Base-by-base conservation (phyloP, 352 stramenopile genomes). In the Pseudoperonospora humuli region DNA sequence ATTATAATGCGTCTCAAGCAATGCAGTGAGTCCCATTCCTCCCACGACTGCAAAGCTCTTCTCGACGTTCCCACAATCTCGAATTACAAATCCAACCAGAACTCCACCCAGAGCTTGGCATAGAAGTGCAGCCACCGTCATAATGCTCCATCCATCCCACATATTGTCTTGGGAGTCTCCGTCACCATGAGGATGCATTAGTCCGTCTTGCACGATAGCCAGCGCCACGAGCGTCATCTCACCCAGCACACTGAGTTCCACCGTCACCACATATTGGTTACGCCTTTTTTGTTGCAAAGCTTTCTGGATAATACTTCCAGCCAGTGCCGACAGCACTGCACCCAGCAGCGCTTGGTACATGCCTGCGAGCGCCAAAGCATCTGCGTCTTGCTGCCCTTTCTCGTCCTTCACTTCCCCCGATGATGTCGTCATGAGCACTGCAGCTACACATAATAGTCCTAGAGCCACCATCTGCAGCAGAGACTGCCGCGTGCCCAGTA, bases 1-100 rank as follows among this genome's bases (percentile, higher is more conserved):
- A 49, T 87, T 87, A 51, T 73, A 78, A 39, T 74, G 46, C 17
- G 63, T 76, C 58, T 91, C 74, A 18, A 86, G 46, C 28, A 78
- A 39, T 15, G 80, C 80, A 11, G 77, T 89, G 40, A 90, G 80
- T 44, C 84, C 70, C 67, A 90, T 87, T 10, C 80, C 80, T 15
- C 71, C 60, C 24, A 93, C 80, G 11, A 90, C 80, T 0, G 75
- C 75, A 45, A 93, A 90, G 53, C 65, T 84, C 57, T 90, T 89
- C 39, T 89, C 73, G 15, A 93, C 76, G 51, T 88, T 90, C 6
- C 80, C 80, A 27, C 75, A 87, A 61, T 89, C 68, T 57, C 86
- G 85, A 53, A 88, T 93, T 24, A 93, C 80, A 42, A 87, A 86
- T 10, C 75, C 80, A 14, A 92, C 80, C 13, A 88, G 31, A 11